Conservation (phyloP, 2,329 filamentous ascomycete species). For the Pyricularia sp. region DNA sequence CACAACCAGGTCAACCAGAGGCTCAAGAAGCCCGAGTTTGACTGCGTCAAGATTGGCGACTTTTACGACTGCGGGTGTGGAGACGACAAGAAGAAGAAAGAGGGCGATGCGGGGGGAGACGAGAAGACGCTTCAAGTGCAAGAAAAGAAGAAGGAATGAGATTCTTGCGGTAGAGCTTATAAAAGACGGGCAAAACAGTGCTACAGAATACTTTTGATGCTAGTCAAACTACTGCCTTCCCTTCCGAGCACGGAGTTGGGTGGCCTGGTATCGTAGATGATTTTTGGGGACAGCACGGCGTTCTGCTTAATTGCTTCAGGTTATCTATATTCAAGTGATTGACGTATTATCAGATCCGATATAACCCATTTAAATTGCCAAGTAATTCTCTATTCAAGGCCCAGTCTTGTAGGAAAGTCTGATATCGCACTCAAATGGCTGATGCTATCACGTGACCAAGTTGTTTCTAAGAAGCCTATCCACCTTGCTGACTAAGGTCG, state of each 20-base stretch:
- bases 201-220: too few species aligned
- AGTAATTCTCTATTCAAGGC: neutral
- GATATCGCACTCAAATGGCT: neutral
- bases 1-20: constrained; percentile 61
- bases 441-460: neutral
- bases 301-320: neutral
- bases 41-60: constrained; percentile 59
- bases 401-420: neutral
- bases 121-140: constrained; percentile 16
- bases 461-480: neutral
- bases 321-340: neutral
- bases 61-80: constrained; percentile 66
- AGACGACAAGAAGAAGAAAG: constrained; percentile 40
- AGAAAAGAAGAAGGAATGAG: constrained; percentile 7
- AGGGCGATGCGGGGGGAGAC: constrained; percentile 9
- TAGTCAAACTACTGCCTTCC: neutral
- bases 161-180: too few species aligned
- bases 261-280: neutral
- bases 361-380: neutral
- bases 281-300: neutral
- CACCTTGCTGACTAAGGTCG: constrained; percentile 6
- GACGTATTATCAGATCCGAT: neutral
- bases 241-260: neutral
- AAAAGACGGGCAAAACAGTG: too few species aligned
- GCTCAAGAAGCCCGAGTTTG: constrained; percentile 51